A percentile compares a stretch with the other conserved stretches of the same genome.
Conservation (phyloP, 108 stramenopile species). For the Fragilaria crotonensis region DNA sequence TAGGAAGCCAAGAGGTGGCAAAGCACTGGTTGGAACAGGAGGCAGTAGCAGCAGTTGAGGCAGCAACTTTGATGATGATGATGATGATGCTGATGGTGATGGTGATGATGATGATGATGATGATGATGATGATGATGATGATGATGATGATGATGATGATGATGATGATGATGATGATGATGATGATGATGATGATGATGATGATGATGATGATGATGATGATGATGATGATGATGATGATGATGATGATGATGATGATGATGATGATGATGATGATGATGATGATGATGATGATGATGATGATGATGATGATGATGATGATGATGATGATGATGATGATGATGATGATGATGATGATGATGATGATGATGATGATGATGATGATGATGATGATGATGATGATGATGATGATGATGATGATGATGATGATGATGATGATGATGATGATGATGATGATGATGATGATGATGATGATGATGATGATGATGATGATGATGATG, state of each 20-base stretch:
- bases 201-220: slow-evolving; percentile 2
- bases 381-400: slow-evolving; percentile 2
- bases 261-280: slow-evolving; percentile 2
- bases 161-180: slow-evolving; percentile 1
- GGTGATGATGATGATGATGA: slow-evolving; percentile 1
- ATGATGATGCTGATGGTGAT: too few relatives aligned
- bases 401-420: slow-evolving; percentile 1
- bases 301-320: background rate
- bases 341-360: background rate
- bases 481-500: slow-evolving; percentile 1
- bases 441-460: slow-evolving; percentile 2
- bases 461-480: slow-evolving; percentile 1
- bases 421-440: slow-evolving; percentile 1
- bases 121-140: slow-evolving; percentile 1
- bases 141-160: slow-evolving; percentile 2
- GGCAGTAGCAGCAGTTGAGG: too few relatives aligned
- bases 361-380: slow-evolving; percentile 1
- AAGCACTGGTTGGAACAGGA: too few relatives aligned
- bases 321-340: slow-evolving; percentile 2
- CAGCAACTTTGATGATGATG: too few relatives aligned
- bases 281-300: slow-evolving; percentile 1
- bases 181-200: slow-evolving; percentile 1
- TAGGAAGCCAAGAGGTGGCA: too few relatives aligned
- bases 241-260: slow-evolving; percentile 1
- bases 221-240: slow-evolving; percentile 1